A percentile compares a stretch with the other conserved stretches of the same genome.
phyloP scores from a whole-genome alignment of 306 rosid genomes.

The Carpinus fangiana region DNA sequence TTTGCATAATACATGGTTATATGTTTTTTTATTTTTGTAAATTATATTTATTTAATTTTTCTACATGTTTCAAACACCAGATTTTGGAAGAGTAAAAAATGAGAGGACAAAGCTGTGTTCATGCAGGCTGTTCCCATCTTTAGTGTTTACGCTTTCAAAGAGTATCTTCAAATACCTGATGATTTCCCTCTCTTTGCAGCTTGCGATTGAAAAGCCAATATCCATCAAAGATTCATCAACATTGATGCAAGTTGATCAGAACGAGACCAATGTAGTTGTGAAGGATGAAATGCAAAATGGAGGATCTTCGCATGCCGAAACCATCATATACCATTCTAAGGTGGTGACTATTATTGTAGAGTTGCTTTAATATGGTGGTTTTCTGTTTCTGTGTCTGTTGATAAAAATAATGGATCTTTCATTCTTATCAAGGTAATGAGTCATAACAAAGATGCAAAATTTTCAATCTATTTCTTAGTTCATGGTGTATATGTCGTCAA shows the following conservation, averaged over 20 bases:
- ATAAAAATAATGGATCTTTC: conserved; percentile 8
- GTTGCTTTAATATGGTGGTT: too few species aligned
- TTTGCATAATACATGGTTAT: background rate
- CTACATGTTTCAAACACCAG: background rate
- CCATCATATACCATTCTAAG: conserved; percentile 57
- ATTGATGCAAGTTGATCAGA: conserved; percentile 51
- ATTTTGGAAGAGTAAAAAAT: background rate
- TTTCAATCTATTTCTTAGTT: background rate
- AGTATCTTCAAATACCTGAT: background rate
- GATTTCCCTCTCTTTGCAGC: conserved; percentile 37
- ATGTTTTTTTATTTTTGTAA: background rate
- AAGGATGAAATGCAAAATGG: conserved; percentile 42
- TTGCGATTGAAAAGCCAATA: conserved; percentile 29
- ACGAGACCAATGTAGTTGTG: conserved; percentile 29
- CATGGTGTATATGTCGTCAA: background rate
- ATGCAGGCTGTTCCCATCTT: conserved; percentile 1
- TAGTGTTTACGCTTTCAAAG: conserved; percentile 13
- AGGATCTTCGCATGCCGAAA: conserved; percentile 55
- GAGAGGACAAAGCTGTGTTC: background rate
- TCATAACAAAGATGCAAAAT: background rate
- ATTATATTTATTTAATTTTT: background rate
- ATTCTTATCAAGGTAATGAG: background rate
- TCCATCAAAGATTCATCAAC: conserved; percentile 47
- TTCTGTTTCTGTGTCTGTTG: conserved; percentile 9
- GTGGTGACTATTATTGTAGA: conserved; percentile 22